phyloP scores from a whole-genome alignment of 2,329 filamentous ascomycete species.

The Ophiosphaerella herpotricha region DNA sequence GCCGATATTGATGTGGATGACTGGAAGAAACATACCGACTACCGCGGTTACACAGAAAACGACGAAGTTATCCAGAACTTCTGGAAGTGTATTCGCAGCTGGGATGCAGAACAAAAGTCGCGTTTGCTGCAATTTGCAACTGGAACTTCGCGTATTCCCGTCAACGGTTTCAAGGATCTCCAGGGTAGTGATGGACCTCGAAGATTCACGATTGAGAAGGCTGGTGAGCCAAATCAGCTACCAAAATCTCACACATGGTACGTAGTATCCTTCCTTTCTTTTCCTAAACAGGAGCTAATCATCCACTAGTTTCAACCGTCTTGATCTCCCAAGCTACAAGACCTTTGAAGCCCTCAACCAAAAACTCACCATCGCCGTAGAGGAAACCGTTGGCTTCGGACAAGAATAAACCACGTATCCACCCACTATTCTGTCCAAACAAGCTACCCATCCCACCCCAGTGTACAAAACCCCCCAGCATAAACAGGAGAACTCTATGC shows the following conservation, averaged over 20 bases:
- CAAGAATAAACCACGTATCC: conserved; percentile 69
- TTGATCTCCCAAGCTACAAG: conserved; percentile 95
- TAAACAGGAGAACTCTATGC: no score
- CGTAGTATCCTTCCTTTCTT: conserved; percentile 33
- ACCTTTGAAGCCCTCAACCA: conserved; percentile 79
- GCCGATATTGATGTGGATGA: conserved; percentile 99
- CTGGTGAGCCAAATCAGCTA: conserved; percentile 84
- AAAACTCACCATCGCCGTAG: conserved; percentile 95
- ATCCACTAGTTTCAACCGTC: conserved; percentile 81
- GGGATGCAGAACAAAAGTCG: conserved; percentile 98
- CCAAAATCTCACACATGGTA: conserved; percentile 99
- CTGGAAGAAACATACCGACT: conserved; percentile 99
- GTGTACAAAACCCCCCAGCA: no score
- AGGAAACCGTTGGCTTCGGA: conserved; percentile 98
- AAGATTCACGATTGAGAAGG: conserved; percentile 97
- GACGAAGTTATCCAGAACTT: conserved; percentile 98
- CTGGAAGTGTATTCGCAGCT: conserved; percentile 95
- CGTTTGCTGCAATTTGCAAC: conserved; percentile 95
- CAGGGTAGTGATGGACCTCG: conserved; percentile 95
- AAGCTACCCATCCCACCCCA: no score
- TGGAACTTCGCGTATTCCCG: conserved; percentile 94
- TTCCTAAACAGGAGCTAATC: conserved; percentile 19
- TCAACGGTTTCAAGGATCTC: conserved; percentile 99
- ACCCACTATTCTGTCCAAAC: no score
- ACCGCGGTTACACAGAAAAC: conserved; percentile 95